phyloP scores from a whole-genome alignment of 106 monocot genomes.

The Narthecium ossifragum region DNA sequence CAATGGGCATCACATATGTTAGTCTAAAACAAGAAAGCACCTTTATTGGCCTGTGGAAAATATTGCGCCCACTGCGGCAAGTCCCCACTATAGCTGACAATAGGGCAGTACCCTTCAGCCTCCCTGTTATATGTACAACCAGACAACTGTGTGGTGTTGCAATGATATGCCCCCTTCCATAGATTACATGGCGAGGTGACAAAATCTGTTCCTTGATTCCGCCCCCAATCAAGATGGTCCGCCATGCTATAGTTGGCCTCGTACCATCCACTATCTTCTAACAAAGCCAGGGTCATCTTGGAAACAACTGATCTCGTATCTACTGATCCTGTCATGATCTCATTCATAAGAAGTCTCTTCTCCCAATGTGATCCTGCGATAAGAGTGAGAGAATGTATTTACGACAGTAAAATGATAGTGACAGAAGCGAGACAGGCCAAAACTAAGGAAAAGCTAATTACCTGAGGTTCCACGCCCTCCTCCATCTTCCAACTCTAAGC shows the following conservation, averaged over 20 bases:
- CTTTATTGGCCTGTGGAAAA: constrained; percentile 93
- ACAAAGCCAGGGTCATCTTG: constrained; percentile 93
- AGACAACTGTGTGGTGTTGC: constrained; percentile 88
- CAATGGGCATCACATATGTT: too few relatives aligned
- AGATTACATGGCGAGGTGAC: constrained; percentile 71
- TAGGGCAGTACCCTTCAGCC: constrained; percentile 99
- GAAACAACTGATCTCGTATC: constrained; percentile 98
- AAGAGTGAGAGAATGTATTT: not conserved
- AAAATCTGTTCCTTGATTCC: constrained; percentile 96
- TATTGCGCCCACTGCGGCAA: constrained; percentile 93
- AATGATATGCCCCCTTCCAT: constrained; percentile 95
- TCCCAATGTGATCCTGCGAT: constrained; percentile 95
- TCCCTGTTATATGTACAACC: constrained; percentile 99
- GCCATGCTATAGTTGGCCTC: constrained; percentile 98
- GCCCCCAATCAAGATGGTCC: constrained; percentile 88
- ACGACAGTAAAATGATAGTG: not conserved
- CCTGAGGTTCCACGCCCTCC: constrained; percentile 97
- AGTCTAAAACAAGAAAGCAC: constrained; percentile 8
- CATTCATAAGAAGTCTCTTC: constrained; percentile 98
- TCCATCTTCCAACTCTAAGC: constrained; percentile 97
- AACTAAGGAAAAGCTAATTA: constrained; percentile 7
- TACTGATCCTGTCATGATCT: constrained; percentile 99
- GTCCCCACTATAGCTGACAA: constrained; percentile 84
- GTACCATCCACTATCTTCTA: constrained; percentile 99
- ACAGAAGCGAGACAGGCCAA: not conserved